Percentiles rank a stretch among this genome's conserved stretches.
phyloP scores from a whole-genome alignment of 257 asterid genomes.

The Mitragyna speciosa region DNA sequence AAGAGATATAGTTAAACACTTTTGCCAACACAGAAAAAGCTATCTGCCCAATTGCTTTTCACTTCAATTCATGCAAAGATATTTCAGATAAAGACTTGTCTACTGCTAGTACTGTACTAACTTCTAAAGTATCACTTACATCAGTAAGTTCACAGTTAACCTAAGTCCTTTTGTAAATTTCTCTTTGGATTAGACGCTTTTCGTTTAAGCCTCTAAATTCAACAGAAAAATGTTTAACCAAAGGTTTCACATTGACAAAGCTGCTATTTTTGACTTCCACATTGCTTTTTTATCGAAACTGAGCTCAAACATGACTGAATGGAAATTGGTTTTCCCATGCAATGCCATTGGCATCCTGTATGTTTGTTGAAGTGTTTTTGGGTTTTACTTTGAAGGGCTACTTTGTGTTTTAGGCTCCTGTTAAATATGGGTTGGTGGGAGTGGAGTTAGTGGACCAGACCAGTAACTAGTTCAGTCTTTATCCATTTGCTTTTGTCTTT shows the following conservation, averaged over 20 bases:
- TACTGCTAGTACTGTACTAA: neutral
- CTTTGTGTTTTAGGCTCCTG: constrained; percentile 25
- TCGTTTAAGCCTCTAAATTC: constrained; percentile 9
- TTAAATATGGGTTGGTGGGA: constrained; percentile 32
- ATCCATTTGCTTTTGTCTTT: constrained; percentile 30
- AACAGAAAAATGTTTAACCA: neutral
- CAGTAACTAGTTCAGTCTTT: constrained; percentile 28
- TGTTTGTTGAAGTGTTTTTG: constrained; percentile 1
- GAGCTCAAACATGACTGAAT: constrained; percentile 3
- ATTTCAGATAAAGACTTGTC: constrained; percentile 7
- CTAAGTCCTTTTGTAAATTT: neutral
- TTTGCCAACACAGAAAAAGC: neutral
- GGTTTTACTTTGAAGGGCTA: constrained; percentile 6
- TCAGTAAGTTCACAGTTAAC: constrained; percentile 3
- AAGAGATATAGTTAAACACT: constrained; percentile 4
- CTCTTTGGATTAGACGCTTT: neutral
- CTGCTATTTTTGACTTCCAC: constrained; percentile 21
- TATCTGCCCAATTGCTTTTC: constrained; percentile 20
- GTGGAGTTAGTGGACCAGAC: constrained; percentile 31
- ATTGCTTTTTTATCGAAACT: neutral
- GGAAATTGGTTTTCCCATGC: constrained; percentile 15
- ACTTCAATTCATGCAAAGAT: constrained; percentile 13
- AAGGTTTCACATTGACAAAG: neutral
- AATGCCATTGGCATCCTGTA: constrained; percentile 3
- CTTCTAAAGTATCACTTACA: neutral